Percentiles rank a stretch among this genome's conserved stretches.
These are phyloP conservation scores for Dionaea muscipula DNA, from an alignment of 179 eudicot genomes.

Conservation along the genomic window DNA sequence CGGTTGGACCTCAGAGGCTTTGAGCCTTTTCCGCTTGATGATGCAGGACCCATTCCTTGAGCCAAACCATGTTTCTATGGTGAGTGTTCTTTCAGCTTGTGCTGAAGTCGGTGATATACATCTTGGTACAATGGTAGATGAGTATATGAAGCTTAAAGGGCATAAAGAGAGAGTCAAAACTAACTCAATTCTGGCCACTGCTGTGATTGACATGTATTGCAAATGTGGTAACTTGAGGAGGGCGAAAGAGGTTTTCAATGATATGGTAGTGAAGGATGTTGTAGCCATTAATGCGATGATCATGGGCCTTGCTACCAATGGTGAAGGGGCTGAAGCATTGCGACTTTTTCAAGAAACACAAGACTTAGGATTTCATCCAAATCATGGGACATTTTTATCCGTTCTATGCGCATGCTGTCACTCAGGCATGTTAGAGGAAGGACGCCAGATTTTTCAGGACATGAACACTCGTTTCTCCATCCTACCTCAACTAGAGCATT, in stretches of 20 bases:
- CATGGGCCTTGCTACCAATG: slow-evolving; percentile 71
- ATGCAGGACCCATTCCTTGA: slow-evolving; percentile 18
- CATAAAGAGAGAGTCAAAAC: slow-evolving; percentile 25
- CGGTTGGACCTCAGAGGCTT: slow-evolving; percentile 43
- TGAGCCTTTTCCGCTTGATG: slow-evolving; percentile 43
- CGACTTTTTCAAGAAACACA: slow-evolving; percentile 34
- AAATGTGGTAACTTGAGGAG: slow-evolving; percentile 55
- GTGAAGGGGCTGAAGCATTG: slow-evolving; percentile 56
- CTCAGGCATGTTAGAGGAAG: slow-evolving; percentile 51
- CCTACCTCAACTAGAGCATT: slow-evolving; percentile 53
- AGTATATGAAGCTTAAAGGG: slow-evolving; percentile 37
- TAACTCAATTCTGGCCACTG: slow-evolving; percentile 53
- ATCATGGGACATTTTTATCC: slow-evolving; percentile 50
- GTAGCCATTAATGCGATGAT: slow-evolving; percentile 69
- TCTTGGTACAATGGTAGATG: slow-evolving; percentile 54
- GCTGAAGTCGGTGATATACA: slow-evolving; percentile 66
- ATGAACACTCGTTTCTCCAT: slow-evolving; percentile 25
- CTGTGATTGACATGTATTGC: slow-evolving; percentile 69
- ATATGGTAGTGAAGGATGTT: slow-evolving; percentile 44
- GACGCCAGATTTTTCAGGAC: slow-evolving; percentile 45
- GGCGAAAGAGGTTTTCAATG: slow-evolving; percentile 42
- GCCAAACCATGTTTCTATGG: slow-evolving; percentile 89
- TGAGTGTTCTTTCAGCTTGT: slow-evolving; percentile 69
- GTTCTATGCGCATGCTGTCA: slow-evolving; percentile 64
- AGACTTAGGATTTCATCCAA: slow-evolving; percentile 28